phyloP scores from a whole-genome alignment of 495 filamentous ascomycete genomes.

The Corynascus novoguineensis region DNA sequence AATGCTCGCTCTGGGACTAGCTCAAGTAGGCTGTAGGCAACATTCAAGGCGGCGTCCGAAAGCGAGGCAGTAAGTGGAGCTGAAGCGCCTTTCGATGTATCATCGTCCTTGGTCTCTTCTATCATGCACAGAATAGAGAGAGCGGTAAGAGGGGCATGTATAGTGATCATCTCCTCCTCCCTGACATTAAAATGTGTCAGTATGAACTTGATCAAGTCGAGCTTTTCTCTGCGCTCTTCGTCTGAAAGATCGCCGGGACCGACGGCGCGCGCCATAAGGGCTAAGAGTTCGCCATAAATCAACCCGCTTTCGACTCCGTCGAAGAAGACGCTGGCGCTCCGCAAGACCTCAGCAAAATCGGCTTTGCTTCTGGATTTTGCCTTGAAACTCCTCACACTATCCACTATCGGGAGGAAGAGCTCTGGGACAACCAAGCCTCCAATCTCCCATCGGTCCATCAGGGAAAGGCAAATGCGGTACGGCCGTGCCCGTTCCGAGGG shows the following conservation, averaged over 20 bases:
- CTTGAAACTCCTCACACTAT: slow-evolving; percentile 70
- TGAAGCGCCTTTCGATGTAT: slow-evolving; percentile 8
- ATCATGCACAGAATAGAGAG: slow-evolving; percentile 63
- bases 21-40: slow-evolving; percentile 53
- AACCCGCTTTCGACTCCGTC: slow-evolving; percentile 91
- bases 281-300: slow-evolving; percentile 78
- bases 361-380: slow-evolving; percentile 49
- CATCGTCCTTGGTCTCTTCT: slow-evolving; percentile 36
- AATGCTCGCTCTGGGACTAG: slow-evolving; percentile 70
- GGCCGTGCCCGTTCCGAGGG: slow-evolving; percentile 74
- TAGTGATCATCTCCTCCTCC: slow-evolving; percentile 90
- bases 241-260: slow-evolving; percentile 36
- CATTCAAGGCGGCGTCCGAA: slow-evolving; percentile 42
- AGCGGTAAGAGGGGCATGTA: slow-evolving; percentile 73
- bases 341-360: slow-evolving; percentile 78
- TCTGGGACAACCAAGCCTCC: slow-evolving; percentile 81
- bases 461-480: slow-evolving; percentile 82
- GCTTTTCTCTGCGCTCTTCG: slow-evolving; percentile 47
- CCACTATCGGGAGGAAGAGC: slow-evolving; percentile 80
- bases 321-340: slow-evolving; percentile 92
- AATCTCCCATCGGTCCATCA: slow-evolving; percentile 98
- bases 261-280: slow-evolving; percentile 54
- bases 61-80: slow-evolving; percentile 13
- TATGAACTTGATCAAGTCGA: slow-evolving; percentile 76
- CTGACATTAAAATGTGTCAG: slow-evolving; percentile 84